These are phyloP conservation scores for Ligustrum vulgare DNA, from an alignment of 257 asterid genomes.

Conservation along the genomic window DNA sequence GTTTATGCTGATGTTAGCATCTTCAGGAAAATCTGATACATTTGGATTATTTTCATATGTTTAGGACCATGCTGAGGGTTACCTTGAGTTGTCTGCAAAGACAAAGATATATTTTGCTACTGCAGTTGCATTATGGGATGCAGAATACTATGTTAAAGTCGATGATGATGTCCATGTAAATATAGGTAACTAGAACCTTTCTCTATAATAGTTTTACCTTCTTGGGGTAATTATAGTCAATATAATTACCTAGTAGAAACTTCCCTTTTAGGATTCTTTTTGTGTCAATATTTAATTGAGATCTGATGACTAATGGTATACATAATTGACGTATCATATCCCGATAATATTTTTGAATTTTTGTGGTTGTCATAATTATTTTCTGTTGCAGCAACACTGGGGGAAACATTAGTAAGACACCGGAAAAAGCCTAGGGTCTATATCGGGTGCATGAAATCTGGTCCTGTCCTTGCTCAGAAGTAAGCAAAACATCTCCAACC, in stretches of 20 bases:
- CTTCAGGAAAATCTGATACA: neutral
- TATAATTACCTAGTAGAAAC: neutral
- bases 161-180: conserved; percentile 96
- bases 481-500: conserved; percentile 20
- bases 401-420: conserved; percentile 71
- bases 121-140: conserved; percentile 81
- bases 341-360: conserved; percentile 3
- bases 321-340: neutral
- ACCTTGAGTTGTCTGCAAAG: conserved; percentile 90
- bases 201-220: neutral
- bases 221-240: neutral
- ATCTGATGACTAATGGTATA: neutral
- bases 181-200: conserved; percentile 51
- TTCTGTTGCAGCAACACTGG: conserved; percentile 71
- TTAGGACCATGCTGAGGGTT: conserved; percentile 93
- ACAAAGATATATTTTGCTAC: conserved; percentile 78
- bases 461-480: conserved; percentile 94
- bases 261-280: neutral
- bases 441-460: conserved; percentile 93
- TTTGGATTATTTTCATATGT: neutral
- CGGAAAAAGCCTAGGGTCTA: conserved; percentile 68
- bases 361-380: neutral
- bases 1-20: neutral
- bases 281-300: neutral
- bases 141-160: conserved; percentile 88